Base-by-base conservation (phyloP, 441 rosid species). In the Adansonia gregorii region DNA sequence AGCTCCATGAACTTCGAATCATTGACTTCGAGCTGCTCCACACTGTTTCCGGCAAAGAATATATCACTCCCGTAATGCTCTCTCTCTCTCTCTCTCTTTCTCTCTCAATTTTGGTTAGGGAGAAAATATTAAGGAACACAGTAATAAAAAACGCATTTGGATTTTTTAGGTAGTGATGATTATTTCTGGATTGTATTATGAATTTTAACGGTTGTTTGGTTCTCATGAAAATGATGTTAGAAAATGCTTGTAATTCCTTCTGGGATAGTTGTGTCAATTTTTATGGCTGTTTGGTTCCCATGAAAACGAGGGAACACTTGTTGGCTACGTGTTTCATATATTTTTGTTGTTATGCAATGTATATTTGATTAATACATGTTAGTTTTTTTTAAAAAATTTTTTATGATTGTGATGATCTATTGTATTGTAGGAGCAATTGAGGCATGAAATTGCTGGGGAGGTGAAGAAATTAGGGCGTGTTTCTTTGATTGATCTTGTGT, bases 21-120 rank as follows among this genome's bases (percentile, higher is more conserved):
- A 90, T 95, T 72, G 97, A 95, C 85, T 95, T 95, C 88, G 94
- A 94, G 81, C 99, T 95, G 77, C 98, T 95, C 78, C 97, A 95
- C 86, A 95, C 99, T 77, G 93, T 95, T 81, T 88, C 97, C 65
- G 99, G 99, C 76, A 93, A 92, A 70, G 98, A 95, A 82, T 93
- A 88, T 89, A 95, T 95, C 85, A 92, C 99, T 82, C 92, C 94
- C 49, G 99, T 93, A 78, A 9, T 6, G 24, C 60, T 43, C 52
- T 67, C 59, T 80, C 10, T 8, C 27, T 24, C 27, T 24, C 27
- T 24, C 27, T 24, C 27, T 24, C 35, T 27, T 3, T 27, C 35
- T 75, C 19, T 74, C 76, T 22, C 15, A 39, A 72, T 55, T 72
- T 81, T 78, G 43, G 45, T 61, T 83, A 78, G 14, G 3, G 60